Evolutionary conservation across 495 filamentous ascomycete species (phyloP).

Genomic region (Penicillium ucsense): DNA sequence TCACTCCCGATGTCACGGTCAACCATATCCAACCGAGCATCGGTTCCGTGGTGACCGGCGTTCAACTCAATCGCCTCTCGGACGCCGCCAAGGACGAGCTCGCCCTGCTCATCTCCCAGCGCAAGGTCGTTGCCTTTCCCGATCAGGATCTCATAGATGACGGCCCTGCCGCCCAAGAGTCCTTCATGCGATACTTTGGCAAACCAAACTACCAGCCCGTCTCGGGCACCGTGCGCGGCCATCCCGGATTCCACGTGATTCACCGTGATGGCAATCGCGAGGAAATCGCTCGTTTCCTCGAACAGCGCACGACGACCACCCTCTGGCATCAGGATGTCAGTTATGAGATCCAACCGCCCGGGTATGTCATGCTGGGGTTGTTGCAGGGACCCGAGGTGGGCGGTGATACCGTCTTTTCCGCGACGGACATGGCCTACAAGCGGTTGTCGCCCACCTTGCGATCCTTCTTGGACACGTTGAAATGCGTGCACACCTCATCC

Average conservation of each 20-base stretch:
- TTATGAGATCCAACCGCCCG: slow-evolving; percentile 49
- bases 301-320: slow-evolving; percentile 44
- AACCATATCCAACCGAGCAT: slow-evolving; percentile 59
- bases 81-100: slow-evolving; percentile 70
- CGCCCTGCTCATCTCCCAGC: slow-evolving; percentile 61
- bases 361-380: slow-evolving; percentile 48
- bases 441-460: slow-evolving; percentile 58
- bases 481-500: slow-evolving; percentile 62
- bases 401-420: slow-evolving; percentile 71
- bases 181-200: slow-evolving; percentile 49
- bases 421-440: slow-evolving; percentile 69
- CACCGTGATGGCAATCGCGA: slow-evolving; percentile 48
- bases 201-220: slow-evolving; percentile 53
- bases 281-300: slow-evolving; percentile 45
- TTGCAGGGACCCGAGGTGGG: slow-evolving; percentile 51
- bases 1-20: slow-evolving; percentile 37
- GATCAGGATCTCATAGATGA: slow-evolving; percentile 63
- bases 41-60: slow-evolving; percentile 61
- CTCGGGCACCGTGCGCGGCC: slow-evolving; percentile 40
- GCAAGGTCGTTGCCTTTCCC: slow-evolving; percentile 73
- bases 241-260: slow-evolving; percentile 52
- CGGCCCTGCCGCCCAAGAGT: slow-evolving; percentile 49
- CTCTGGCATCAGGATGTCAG: slow-evolving; percentile 54
- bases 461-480: slow-evolving; percentile 63
- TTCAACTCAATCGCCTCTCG: slow-evolving; percentile 60